Base-by-base conservation (phyloP, 2,329 filamentous ascomycete genomes). In the Plenodomus biglobosus region DNA sequence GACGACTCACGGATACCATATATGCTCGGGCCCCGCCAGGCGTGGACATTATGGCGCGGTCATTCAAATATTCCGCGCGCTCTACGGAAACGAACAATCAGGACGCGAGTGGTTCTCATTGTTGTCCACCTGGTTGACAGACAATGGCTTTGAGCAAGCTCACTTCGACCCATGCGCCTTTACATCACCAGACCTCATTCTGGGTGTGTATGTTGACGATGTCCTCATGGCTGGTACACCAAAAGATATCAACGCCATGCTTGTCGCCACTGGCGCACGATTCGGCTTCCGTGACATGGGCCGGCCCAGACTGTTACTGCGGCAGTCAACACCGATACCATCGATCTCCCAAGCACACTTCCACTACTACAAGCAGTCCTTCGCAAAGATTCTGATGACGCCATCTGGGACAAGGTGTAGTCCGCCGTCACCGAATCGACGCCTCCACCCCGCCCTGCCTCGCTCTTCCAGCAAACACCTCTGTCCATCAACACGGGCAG, bases 341-440 rank as follows among this genome's bases (percentile, higher is more conserved):
- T 61, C 27, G 35, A 49, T 22, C 16, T 22, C 16, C 18, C n/a
- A 40, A 38, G 32, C 2, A 40, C 27, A 13, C 38, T 3, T 17
- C 40, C 44, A 32, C 34, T 48, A 17, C 32, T 47, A 18, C 4
- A 34, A 15, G 44, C 44, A 19, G 42, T 52, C 27, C 44, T 54
- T 13, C 34, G 45, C 11, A 42, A 50, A 3, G 17, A 53, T n/a
- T 19, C 50, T 40, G 38, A 51, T 40, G 37, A 55, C 21, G 24
- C 54, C 15, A 58, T 68, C 38, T 66, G 53, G 60, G 44, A 56
- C 27, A 48, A 38, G 17, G 68, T 73, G 46, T 71, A 75, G 52
- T 44, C 53, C 30, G 65, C 68, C 42, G 62, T 73, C 42, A 65
- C 65, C 46, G 64, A 74, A 63, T 66, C 65, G 17, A 72, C 68